Evolutionary conservation across 768 basidiomycete genomes (phyloP), one percentile per base, ranked within the genome.

Genomic region (Tephrocybe rancida): DNA sequence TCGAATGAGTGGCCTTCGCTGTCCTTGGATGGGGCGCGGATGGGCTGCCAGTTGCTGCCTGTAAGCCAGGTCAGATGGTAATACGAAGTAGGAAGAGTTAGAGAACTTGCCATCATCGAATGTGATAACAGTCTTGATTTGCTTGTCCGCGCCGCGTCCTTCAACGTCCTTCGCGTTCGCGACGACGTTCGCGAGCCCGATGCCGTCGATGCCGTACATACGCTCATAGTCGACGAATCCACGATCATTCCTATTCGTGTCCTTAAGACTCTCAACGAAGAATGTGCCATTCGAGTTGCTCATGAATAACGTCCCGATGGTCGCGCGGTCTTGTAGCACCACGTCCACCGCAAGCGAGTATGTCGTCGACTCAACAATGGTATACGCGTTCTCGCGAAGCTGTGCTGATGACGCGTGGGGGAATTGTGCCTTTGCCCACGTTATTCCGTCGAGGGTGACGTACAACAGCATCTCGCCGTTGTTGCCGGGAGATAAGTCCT

Each of bases 291-390:
- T 95, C 32, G 90, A 92, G 70, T 98, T 97, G 72, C 88, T 91
- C 50, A 96, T 88, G 75, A 98, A 99, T 13, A 99, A 74, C 2
- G 96, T 98, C 2, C 97, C 97, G 38, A 95, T 83, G 3, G 73
- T 67, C 54, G 80, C 76, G 44, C 73, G 69, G 57, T 87, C 82
- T 51, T 86, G 83, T 8, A 91, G 78, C 46, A 96, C 83, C 42
- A 98, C 95, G 65, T 99, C 97, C 34, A 99, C 91, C 3, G 89
- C 92, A 22, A 99, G 80, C 6, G 95, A 98, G 66, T 98, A 94
- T 0, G 87, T 86, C 8, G 93, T 95, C 3, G 88, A 90, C 70
- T 98, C 95, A 54, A 99, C 88, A 61, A 99, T 86, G 9, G 97
- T 99, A 67, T 99, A 98, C 5, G 92, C 91, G 65, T 96, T 95